Evolutionary conservation across 2,329 filamentous ascomycete species (phyloP).

Genomic region (Neopestalotiopsis clavispora): DNA sequence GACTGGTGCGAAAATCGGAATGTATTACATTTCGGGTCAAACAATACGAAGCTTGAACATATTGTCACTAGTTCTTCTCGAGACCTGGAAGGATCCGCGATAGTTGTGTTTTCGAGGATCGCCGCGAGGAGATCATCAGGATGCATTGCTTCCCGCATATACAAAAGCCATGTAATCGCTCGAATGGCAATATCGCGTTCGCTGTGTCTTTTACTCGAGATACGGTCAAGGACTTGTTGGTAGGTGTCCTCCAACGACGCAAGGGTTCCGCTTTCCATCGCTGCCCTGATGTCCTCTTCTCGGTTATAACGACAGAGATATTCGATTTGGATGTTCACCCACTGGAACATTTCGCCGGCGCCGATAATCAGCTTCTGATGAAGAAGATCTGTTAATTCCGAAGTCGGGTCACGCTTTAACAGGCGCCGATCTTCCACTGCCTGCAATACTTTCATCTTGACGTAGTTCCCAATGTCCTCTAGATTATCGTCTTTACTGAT

Average conservation of each 20-base stretch:
- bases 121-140: background rate
- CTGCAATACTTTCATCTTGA: background rate
- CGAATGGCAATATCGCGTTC: background rate
- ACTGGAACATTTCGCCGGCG: background rate
- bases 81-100: background rate
- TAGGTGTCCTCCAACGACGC: background rate
- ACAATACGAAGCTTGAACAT: background rate
- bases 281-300: background rate
- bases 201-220: background rate
- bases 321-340: background rate
- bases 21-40: background rate
- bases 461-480: background rate
- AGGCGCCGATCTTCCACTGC: background rate
- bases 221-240: background rate
- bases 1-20: background rate
- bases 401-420: background rate
- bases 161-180: background rate
- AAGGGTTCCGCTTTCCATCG: background rate
- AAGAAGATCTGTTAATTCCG: background rate
- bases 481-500: background rate
- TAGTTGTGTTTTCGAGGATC: background rate
- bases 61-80: background rate
- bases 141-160: background rate
- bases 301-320: background rate
- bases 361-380: background rate